Evolutionary conservation across 2,329 filamentous ascomycete species (phyloP).

Genomic region (Colletotrichum scovillei): DNA sequence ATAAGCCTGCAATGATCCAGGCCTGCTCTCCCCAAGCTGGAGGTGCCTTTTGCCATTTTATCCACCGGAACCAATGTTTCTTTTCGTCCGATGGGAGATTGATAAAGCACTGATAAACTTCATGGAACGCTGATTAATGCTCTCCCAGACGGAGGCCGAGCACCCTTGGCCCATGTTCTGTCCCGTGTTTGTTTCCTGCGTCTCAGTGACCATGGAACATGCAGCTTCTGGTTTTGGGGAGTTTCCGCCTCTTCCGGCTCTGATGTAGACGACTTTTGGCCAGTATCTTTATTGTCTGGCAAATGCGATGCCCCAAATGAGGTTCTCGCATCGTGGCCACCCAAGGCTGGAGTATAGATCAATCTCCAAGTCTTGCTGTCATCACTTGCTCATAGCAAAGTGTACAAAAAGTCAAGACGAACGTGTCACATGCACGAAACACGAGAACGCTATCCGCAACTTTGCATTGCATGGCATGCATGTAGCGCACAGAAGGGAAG

Average conservation of each 20-base stretch:
- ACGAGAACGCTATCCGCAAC: not conserved
- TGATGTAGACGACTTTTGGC: not conserved
- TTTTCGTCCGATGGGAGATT: not conserved
- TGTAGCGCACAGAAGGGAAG: not conserved
- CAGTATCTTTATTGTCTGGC: too few relatives aligned
- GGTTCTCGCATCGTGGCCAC: not conserved
- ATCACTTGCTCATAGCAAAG: not conserved
- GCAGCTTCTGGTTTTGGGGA: not conserved
- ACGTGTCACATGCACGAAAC: not conserved
- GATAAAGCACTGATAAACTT: not conserved
- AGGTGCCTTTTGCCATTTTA: not conserved
- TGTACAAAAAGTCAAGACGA: not conserved
- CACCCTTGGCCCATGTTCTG: not conserved
- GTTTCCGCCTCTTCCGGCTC: conserved; percentile 3
- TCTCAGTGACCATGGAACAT: not conserved
- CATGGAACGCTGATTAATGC: not conserved
- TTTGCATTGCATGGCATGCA: not conserved
- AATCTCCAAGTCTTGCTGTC: not conserved
- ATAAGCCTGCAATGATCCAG: conserved; percentile 1
- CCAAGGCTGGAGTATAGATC: not conserved
- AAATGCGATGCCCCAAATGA: too few relatives aligned
- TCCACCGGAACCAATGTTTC: not conserved
- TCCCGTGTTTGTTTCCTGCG: conserved; percentile 8
- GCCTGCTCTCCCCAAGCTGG: not conserved
- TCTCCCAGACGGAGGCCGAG: conserved; percentile 1